Evolutionary conservation across 257 asterid genomes (phyloP).

Genomic region (Nicotiana undulata): DNA sequence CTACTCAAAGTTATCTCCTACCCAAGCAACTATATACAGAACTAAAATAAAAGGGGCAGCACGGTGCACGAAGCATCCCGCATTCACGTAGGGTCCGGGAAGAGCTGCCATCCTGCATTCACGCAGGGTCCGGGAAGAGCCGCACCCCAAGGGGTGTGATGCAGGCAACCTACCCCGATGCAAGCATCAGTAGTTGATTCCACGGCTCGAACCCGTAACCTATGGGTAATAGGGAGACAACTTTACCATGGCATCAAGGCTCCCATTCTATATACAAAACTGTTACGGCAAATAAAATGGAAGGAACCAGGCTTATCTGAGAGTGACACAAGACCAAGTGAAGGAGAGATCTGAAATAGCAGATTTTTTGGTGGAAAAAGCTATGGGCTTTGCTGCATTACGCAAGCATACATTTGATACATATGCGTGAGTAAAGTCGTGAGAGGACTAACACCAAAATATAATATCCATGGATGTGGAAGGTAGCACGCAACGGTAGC

Average conservation of each 20-base stretch:
- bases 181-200: too few species aligned
- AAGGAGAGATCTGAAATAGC: neutral
- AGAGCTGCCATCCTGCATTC: too few species aligned
- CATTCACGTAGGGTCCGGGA: too few species aligned
- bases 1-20: neutral
- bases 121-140: too few species aligned
- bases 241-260: too few species aligned
- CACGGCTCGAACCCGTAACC: too few species aligned
- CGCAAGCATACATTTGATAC: neutral
- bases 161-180: too few species aligned
- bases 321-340: neutral
- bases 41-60: too few species aligned
- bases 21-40: neutral
- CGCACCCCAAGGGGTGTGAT: too few species aligned
- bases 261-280: neutral
- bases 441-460: neutral
- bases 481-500: neutral
- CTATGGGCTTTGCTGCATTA: neutral
- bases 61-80: too few species aligned
- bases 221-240: too few species aligned
- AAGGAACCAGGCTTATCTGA: neutral
- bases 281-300: neutral
- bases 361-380: neutral
- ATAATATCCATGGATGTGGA: neutral
- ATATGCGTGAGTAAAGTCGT: neutral